A percentile compares a stretch with the other conserved stretches of the same genome.
These are phyloP conservation scores for Peniophora sp. DNA, from an alignment of 1,284 basidiomycete species.

Conservation along the genomic window DNA sequence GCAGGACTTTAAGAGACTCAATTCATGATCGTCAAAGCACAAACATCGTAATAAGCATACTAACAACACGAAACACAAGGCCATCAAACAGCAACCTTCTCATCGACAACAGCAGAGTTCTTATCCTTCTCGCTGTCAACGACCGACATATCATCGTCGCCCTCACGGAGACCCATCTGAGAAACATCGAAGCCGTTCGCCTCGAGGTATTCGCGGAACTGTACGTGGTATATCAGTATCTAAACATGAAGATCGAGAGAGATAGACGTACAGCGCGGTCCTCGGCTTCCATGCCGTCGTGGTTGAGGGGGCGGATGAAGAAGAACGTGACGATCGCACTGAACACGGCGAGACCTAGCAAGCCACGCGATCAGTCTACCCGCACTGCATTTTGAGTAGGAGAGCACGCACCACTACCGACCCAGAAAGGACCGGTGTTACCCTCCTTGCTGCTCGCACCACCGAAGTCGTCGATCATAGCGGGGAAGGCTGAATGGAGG, in stretches of 20 bases:
- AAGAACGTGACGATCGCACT: constrained; percentile 70
- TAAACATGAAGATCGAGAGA: constrained; percentile 1
- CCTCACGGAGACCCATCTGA: constrained; percentile 45
- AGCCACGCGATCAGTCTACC: neutral
- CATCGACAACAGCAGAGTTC: neutral
- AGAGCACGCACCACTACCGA: constrained; percentile 49
- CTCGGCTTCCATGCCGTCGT: constrained; percentile 77
- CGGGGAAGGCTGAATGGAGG: constrained; percentile 46
- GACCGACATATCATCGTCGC: constrained; percentile 6
- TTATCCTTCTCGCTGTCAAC: neutral
- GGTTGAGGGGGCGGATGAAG: constrained; percentile 68
- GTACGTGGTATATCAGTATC: neutral
- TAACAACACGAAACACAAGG: too few species aligned
- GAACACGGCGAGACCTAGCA: constrained; percentile 59
- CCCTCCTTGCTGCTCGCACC: constrained; percentile 40
- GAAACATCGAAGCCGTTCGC: constrained; percentile 70
- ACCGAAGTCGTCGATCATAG: constrained; percentile 63
- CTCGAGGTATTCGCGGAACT: constrained; percentile 79
- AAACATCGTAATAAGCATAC: too few species aligned
- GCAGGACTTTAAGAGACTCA: too few species aligned
- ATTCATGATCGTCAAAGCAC: too few species aligned
- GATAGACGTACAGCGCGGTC: constrained; percentile 46
- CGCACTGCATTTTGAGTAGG: neutral
- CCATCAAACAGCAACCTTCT: constrained; percentile 1
- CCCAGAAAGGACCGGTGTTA: constrained; percentile 78